A percentile compares a stretch with the other conserved stretches of the same genome.
Evolutionary conservation across 2,329 filamentous ascomycete species (phyloP).

Genomic region (Lizonia empirigonia): DNA sequence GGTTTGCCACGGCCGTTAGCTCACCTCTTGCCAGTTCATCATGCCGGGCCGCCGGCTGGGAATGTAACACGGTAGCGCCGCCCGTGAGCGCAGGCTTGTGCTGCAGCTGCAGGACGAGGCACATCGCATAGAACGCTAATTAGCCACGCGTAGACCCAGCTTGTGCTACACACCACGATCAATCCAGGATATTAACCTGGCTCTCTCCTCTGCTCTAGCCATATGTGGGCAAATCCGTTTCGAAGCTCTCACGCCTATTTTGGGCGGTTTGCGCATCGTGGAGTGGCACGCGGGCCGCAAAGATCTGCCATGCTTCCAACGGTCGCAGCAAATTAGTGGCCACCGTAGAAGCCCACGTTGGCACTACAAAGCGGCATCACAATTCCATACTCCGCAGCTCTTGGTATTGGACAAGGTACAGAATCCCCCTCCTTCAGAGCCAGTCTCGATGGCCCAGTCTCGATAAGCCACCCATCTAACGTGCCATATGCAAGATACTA

Average conservation of each 20-base stretch:
- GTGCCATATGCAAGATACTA: conserved; percentile 1
- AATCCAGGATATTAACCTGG: conserved; percentile 22
- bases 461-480: conserved; percentile 5
- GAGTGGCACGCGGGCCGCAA: conserved; percentile 24
- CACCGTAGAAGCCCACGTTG: conserved; percentile 22
- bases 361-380: conserved; percentile 17
- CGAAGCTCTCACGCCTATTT: conserved; percentile 33
- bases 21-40: conserved; percentile 20
- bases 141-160: conserved; percentile 22
- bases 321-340: conserved; percentile 13
- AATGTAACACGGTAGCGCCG: conserved; percentile 14
- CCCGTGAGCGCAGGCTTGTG: conserved; percentile 20
- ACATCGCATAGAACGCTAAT: conserved; percentile 26
- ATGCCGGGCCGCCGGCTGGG: conserved; percentile 23
- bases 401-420: conserved; percentile 16
- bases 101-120: conserved; percentile 24
- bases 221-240: conserved; percentile 29
- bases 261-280: conserved; percentile 22
- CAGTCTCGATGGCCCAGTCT: conserved; percentile 5
- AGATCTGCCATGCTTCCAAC: conserved; percentile 18
- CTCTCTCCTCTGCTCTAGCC: conserved; percentile 19
- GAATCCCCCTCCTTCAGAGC: conserved; percentile 8
- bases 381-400: conserved; percentile 8
- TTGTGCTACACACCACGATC: conserved; percentile 14
- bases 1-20: conserved; percentile 16